phyloP scores from a whole-genome alignment of 2,329 filamentous ascomycete genomes.

The Calonectria ilicicola region DNA sequence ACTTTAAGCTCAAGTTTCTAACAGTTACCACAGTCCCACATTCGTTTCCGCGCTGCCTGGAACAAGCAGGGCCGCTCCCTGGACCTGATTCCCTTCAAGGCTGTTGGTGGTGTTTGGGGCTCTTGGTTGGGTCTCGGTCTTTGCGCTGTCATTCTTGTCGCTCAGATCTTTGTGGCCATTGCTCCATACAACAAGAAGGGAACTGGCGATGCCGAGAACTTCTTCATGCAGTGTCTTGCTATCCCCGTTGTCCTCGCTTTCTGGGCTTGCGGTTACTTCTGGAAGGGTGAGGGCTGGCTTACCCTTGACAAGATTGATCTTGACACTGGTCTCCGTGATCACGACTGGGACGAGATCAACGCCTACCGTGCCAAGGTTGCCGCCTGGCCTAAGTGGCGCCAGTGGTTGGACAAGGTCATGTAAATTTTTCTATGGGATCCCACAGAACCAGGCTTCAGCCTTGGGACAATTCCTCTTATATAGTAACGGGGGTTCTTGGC shows the following conservation, averaged over 20 bases:
- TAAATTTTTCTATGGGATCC: constrained; percentile 29
- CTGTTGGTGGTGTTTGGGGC: constrained; percentile 69
- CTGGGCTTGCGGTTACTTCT: constrained; percentile 68
- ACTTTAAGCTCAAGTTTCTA: not conserved
- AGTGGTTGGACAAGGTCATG: constrained; percentile 47
- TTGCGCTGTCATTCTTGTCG: constrained; percentile 64
- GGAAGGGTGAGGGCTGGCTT: constrained; percentile 74
- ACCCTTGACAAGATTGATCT: constrained; percentile 72
- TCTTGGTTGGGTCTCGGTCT: constrained; percentile 72
- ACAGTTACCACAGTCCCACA: constrained; percentile 54
- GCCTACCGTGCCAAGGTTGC: constrained; percentile 62
- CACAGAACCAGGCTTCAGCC: not conserved
- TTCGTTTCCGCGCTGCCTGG: constrained; percentile 76
- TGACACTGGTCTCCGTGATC: constrained; percentile 72
- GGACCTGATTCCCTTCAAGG: constrained; percentile 74
- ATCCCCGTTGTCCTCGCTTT: constrained; percentile 65
- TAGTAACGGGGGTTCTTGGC: not conserved
- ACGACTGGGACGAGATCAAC: constrained; percentile 73
- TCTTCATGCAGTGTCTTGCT: constrained; percentile 67
- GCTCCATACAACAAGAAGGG: constrained; percentile 48
- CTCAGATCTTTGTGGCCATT: constrained; percentile 64
- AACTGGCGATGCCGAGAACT: constrained; percentile 57
- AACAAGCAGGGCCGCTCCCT: constrained; percentile 66
- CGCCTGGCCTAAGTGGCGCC: constrained; percentile 61
- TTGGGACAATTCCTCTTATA: not conserved